phyloP scores from a whole-genome alignment of 768 basidiomycete genomes.

The Hydnum rufescens region DNA sequence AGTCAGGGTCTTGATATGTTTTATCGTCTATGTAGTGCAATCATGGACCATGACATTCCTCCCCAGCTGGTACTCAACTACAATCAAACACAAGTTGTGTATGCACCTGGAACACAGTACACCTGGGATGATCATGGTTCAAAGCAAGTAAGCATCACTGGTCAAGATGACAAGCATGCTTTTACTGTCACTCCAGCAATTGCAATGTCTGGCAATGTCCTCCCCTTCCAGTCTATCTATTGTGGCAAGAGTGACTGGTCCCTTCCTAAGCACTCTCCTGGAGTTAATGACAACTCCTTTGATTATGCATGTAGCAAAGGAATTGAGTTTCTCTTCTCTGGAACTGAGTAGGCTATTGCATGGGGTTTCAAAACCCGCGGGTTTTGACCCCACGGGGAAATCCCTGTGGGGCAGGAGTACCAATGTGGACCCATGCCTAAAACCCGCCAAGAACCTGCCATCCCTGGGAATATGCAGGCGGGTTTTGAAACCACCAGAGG shows the following conservation, averaged over 20 bases:
- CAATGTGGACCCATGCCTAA: too few species aligned
- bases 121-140: conserved; percentile 18
- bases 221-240: conserved; percentile 24
- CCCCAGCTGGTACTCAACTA: conserved; percentile 17
- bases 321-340: too few species aligned
- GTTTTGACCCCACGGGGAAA: too few species aligned
- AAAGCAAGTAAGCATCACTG: conserved; percentile 20
- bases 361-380: too few species aligned
- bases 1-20: conserved; percentile 10
- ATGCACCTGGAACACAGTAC: conserved; percentile 13
- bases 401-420: too few species aligned
- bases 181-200: conserved; percentile 21
- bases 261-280: too few species aligned
- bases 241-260: conserved; percentile 17
- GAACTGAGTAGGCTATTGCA: too few species aligned
- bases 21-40: conserved; percentile 14
- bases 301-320: too few species aligned
- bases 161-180: conserved; percentile 24
- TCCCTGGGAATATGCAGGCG: too few species aligned
- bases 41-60: conserved; percentile 16
- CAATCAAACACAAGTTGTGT: conserved; percentile 21
- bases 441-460: too few species aligned
- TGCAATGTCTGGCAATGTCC: conserved; percentile 15
- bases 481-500: too few species aligned
- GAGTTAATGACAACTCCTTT: too few species aligned